Conservation (phyloP, 148 eudicot species). For the Fagopyrum homotropicum region DNA sequence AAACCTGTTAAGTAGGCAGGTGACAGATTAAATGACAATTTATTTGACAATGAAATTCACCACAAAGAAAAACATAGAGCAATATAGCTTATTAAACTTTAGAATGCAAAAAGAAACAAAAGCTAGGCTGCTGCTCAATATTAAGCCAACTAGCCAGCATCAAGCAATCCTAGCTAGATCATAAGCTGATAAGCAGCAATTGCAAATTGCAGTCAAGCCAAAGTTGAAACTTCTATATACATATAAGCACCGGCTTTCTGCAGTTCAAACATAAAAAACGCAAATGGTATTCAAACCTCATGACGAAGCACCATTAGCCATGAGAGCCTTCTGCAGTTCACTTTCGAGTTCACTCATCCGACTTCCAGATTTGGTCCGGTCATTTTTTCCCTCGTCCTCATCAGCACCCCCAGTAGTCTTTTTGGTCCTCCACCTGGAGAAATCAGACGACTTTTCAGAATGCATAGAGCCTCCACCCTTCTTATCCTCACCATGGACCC, state of each 20-base stretch:
- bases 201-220: neutral
- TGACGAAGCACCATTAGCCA: constrained; percentile 66
- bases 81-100: neutral
- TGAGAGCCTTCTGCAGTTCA: constrained; percentile 78
- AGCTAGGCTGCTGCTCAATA: neutral
- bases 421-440: constrained; percentile 64
- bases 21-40: neutral
- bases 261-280: neutral
- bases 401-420: constrained; percentile 26
- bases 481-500: constrained; percentile 27
- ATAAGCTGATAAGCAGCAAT: constrained; percentile 5
- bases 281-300: constrained; percentile 25
- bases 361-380: constrained; percentile 29
- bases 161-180: neutral
- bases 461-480: constrained; percentile 14
- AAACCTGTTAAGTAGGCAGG: neutral
- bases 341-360: constrained; percentile 50
- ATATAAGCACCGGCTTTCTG: neutral
- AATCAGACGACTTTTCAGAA: constrained; percentile 34
- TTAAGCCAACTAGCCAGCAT: neutral
- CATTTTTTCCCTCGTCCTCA: constrained; percentile 27
- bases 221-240: constrained; percentile 8
- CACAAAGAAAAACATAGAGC: neutral
- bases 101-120: neutral
- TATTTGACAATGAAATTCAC: neutral